Conservation (phyloP, 148 eudicot species). For the Vaccinium macrocarpon region DNA sequence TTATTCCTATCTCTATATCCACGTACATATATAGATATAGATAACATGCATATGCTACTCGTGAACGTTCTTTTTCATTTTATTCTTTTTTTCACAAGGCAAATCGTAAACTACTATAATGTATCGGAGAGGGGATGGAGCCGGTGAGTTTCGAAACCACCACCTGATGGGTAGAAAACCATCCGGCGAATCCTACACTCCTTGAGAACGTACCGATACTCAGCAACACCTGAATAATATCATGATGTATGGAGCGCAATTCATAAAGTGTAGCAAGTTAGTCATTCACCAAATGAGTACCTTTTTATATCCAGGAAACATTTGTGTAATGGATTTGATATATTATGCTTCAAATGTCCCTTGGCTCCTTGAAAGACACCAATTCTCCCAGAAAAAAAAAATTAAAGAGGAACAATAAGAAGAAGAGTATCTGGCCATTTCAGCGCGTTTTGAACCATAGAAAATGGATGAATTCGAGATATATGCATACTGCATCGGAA, state of each 20-base stretch:
- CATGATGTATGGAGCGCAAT: neutral
- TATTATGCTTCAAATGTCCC: neutral
- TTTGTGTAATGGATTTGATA: neutral
- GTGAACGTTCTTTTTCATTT: neutral
- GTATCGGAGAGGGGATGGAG: neutral
- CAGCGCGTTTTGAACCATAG: neutral
- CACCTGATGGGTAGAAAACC: neutral
- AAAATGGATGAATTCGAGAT: neutral
- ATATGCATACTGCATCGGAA: neutral
- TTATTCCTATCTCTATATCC: constrained; percentile 2
- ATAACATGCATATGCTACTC: neutral
- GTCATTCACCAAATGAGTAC: neutral
- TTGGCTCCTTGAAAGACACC: neutral
- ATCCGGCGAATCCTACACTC: neutral
- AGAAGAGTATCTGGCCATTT: neutral
- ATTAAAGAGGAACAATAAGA: neutral
- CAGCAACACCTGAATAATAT: neutral
- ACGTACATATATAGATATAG: neutral
- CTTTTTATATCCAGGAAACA: neutral
- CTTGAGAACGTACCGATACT: neutral
- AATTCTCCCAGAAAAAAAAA: neutral
- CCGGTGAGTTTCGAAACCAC: neutral
- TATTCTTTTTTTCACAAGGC: neutral
- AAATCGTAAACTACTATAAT: neutral
- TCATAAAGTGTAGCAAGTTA: neutral